phyloP scores from a whole-genome alignment of 2,329 filamentous ascomycete species.

The Colletotrichum sp. region DNA sequence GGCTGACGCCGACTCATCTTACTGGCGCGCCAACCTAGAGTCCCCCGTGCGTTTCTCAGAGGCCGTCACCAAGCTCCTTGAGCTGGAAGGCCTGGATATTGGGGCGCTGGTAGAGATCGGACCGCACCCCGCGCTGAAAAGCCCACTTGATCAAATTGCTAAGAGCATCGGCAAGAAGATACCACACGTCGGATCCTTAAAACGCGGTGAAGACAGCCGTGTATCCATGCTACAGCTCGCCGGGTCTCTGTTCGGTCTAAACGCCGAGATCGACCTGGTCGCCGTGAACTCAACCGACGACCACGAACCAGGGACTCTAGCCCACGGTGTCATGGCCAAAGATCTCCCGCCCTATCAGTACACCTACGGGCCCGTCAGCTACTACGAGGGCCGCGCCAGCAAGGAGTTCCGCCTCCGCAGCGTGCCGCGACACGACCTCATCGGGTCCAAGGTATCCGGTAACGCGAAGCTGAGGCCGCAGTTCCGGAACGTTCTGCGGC shows the following conservation, averaged over 20 bases:
- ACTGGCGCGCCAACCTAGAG: background rate
- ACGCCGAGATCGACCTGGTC: background rate
- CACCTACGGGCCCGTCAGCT: background rate
- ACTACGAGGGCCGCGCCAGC: background rate
- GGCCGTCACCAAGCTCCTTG: background rate
- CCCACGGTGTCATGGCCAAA: background rate
- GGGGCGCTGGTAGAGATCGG: background rate
- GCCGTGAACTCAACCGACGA: background rate
- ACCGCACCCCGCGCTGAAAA: background rate
- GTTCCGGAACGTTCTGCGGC: background rate
- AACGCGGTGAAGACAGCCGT: background rate
- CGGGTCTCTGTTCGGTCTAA: background rate
- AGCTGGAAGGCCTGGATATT: background rate
- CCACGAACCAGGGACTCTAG: rapidly evolving
- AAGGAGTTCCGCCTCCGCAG: background rate
- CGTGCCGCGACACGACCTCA: background rate
- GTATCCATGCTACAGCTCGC: background rate
- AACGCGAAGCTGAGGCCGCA: background rate
- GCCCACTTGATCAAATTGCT: background rate
- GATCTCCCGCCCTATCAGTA: background rate
- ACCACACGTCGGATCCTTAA: background rate
- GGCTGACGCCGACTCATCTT: background rate
- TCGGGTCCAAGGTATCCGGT: background rate
- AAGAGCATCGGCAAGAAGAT: background rate
- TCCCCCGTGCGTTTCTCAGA: background rate